Percentiles rank a stretch among this genome's conserved stretches.
Conservation (phyloP, 23 red algal species). For the Gracilaria vermiculophylla region DNA sequence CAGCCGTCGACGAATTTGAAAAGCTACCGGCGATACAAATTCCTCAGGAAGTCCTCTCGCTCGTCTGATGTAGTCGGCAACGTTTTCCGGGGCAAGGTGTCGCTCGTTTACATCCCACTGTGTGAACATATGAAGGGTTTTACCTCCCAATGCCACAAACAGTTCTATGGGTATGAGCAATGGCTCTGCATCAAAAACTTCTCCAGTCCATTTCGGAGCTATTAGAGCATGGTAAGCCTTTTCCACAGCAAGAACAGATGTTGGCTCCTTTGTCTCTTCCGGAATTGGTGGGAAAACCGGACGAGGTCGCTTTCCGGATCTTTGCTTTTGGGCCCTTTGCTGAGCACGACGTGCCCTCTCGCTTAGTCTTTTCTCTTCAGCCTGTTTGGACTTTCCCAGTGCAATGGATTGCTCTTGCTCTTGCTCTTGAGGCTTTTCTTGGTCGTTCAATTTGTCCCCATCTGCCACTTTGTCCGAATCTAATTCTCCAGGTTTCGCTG, state of each 20-base stretch:
- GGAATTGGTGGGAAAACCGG: constrained; percentile 25
- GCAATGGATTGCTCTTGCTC: not conserved
- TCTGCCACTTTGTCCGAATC: not conserved
- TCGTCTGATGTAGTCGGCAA: constrained; percentile 52
- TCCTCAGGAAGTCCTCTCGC: constrained; percentile 27
- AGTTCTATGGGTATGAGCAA: constrained; percentile 57
- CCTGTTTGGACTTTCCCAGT: not conserved
- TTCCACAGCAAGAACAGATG: constrained; percentile 35
- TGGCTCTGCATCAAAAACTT: constrained; percentile 30
- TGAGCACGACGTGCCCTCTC: constrained; percentile 23
- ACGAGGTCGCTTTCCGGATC: not conserved
- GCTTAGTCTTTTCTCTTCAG: constrained; percentile 2
- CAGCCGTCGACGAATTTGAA: constrained; percentile 44
- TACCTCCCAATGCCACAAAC: constrained; percentile 2
- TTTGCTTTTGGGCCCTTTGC: constrained; percentile 17
- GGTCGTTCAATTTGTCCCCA: not conserved
- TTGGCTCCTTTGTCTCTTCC: constrained; percentile 36
- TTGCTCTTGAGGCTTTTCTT: not conserved
- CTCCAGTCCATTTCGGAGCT: constrained; percentile 37
- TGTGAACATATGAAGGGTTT: constrained; percentile 53
- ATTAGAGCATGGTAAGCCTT: constrained; percentile 48
- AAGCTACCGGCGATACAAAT: constrained; percentile 21
- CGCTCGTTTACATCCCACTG: constrained; percentile 78
- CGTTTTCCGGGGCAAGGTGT: constrained; percentile 37
- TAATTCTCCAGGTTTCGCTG: not conserved